Evolutionary conservation across 306 rosid species (phyloP), one percentile per base, ranked within the genome.

Genomic region (Hylodesmum podocarpum): DNA sequence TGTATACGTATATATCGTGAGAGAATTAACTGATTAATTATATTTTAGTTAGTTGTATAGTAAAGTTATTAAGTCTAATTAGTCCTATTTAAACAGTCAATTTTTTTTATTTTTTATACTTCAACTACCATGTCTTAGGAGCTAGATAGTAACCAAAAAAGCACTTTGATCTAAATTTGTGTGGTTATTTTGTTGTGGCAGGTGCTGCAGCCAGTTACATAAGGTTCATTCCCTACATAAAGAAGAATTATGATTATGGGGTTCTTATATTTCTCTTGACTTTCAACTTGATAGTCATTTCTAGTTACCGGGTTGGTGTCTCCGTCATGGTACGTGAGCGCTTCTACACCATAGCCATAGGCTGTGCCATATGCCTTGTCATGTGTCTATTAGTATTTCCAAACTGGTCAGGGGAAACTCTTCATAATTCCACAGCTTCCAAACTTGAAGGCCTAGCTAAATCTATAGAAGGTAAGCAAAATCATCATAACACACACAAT

Each of bases 391-490:
- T 94, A 27, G 14, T 91, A 11, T 90, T 91, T 80, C 98, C 97
- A 27, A 90, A 90, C 55, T 94, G 98, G 97, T 94, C 97, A 0
- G 98, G 98, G 8, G 88, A 91, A 75, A 87, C 88, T 64, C 94
- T 94, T 9, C 97, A 94, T 44, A 28, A 82, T 28, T 86, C 90
- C 73, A 90, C 91, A 1, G 88, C 83, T 3, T 87, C 69, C 75
- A 94, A 90, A 85, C 88, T 94, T 50, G 94, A 94, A 84, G 89
- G 93, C 77, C 86, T 91, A 10, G 98, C 97, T 33, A 81, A 77
- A 54, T 88, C 98, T 61, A 90, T 94, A n/a, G 88, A 91, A 87
- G 97, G 98, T 93, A 74, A 2, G 33, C 40, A 65, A 57, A 69
- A 36, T 69, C 19, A 8, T 13, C 25, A 57, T 44, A 22, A 22